These are phyloP conservation scores for Trichoderma hamatum DNA, from an alignment of 2,329 filamentous ascomycete genomes.

Conservation along the genomic window DNA sequence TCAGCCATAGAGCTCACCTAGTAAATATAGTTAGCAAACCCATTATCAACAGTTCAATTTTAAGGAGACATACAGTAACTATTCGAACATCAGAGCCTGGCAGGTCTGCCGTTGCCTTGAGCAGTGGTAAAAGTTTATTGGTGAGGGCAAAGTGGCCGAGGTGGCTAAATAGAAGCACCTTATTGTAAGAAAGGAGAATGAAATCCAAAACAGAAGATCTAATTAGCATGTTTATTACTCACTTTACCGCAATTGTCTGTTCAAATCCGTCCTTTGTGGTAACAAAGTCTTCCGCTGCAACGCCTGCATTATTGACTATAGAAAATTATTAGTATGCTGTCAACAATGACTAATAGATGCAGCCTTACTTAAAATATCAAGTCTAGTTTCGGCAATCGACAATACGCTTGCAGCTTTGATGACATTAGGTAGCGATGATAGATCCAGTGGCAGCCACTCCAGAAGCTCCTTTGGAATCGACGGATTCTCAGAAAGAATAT, in stretches of 20 bases:
- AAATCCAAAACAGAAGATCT: not conserved
- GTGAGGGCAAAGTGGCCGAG: constrained; percentile 3
- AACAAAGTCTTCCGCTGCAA: not conserved
- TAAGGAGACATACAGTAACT: not conserved
- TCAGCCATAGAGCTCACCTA: constrained; percentile 3
- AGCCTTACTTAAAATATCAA: not conserved
- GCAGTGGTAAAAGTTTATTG: not conserved
- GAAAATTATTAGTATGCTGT: not conserved
- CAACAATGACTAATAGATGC: not conserved
- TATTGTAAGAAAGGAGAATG: not conserved
- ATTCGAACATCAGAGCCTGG: not conserved
- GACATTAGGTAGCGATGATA: not conserved
- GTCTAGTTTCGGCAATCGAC: not conserved
- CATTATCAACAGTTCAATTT: rapidly evolving
- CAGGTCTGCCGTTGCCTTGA: not conserved
- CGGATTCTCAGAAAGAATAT: not conserved
- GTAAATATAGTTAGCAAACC: not conserved
- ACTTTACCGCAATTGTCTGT: not conserved
- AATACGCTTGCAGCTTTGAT: not conserved
- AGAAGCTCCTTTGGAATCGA: not conserved
- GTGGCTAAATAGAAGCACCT: not conserved
- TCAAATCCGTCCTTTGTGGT: constrained; percentile 2
- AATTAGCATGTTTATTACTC: not conserved
- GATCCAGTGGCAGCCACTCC: not conserved
- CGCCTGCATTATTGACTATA: constrained; percentile 8